phyloP scores from a whole-genome alignment of 345 rosid species.

The Salix koriyanagi region DNA sequence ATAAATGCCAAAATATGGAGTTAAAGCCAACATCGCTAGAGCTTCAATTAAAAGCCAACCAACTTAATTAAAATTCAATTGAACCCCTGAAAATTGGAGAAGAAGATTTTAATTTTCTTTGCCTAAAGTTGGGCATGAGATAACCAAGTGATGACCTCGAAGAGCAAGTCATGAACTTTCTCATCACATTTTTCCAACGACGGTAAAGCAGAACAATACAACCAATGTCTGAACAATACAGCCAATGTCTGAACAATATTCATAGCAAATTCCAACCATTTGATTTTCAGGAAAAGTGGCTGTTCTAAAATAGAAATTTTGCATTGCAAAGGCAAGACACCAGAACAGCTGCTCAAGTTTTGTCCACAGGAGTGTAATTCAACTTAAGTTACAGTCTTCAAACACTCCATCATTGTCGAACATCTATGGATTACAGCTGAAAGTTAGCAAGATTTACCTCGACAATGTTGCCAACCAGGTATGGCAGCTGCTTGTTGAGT shows the following conservation, averaged over 20 bases:
- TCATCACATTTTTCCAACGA: not conserved
- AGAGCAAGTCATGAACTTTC: not conserved
- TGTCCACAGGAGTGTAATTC: not conserved
- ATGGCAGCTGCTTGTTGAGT: slow-evolving; percentile 96
- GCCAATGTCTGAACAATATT: not conserved
- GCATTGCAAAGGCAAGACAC: not conserved
- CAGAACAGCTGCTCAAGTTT: not conserved
- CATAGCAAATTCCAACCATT: not conserved
- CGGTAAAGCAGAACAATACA: not conserved
- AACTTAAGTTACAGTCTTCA: not conserved
- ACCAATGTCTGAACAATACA: not conserved
- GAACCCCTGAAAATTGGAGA: not conserved
- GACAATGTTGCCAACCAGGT: slow-evolving; percentile 96
- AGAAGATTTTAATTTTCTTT: not conserved
- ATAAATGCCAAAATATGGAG: not conserved
- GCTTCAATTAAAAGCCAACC: not conserved
- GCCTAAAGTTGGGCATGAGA: not conserved
- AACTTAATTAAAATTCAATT: not conserved
- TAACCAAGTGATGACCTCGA: not conserved
- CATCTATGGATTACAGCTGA: not conserved
- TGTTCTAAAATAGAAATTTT: not conserved
- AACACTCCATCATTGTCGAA: not conserved
- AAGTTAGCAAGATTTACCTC: slow-evolving; percentile 47
- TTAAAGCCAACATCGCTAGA: not conserved
- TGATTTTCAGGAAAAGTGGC: not conserved